Conservation (phyloP, 192 early-diverging fungal genomes). For the Coemansia sp. region DNA sequence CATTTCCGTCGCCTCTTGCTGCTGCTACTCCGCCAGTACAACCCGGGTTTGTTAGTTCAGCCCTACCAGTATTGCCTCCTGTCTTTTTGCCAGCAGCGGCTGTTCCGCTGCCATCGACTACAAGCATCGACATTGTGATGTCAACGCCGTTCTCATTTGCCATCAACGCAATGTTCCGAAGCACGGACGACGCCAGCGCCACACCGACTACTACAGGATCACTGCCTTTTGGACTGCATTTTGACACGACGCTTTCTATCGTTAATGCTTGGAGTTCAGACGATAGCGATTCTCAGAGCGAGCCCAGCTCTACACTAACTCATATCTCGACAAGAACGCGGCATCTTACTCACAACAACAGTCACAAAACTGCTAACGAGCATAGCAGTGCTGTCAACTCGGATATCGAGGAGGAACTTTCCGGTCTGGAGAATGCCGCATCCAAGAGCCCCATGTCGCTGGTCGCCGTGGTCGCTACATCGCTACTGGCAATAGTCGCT, state of each 20-base stretch:
- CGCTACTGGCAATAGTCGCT: background rate
- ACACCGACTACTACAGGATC: conserved; percentile 1
- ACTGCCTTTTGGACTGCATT: conserved; percentile 45
- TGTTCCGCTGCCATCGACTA: background rate
- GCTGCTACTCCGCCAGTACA: background rate
- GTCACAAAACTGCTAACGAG: conserved; percentile 5
- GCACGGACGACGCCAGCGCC: background rate
- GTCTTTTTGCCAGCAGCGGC: background rate
- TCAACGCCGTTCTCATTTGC: conserved; percentile 36
- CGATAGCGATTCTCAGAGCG: conserved; percentile 1
- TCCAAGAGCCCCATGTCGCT: conserved; percentile 36
- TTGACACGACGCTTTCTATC: conserved; percentile 15
- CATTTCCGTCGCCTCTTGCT: background rate
- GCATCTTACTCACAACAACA: background rate
- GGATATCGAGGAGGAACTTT: conserved; percentile 32
- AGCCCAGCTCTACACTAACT: conserved; percentile 2
- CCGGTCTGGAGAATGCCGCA: conserved; percentile 40
- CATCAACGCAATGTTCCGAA: conserved; percentile 37
- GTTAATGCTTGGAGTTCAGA: background rate
- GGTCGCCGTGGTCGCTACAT: conserved; percentile 26
- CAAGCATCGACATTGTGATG: background rate
- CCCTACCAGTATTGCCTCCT: background rate
- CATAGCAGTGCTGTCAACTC: conserved; percentile 13
- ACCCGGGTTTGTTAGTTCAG: background rate
- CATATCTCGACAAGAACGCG: background rate